These are phyloP conservation scores for Aphanomyces invadans DNA, from an alignment of 352 stramenopile genomes.

Conservation along the genomic window DNA sequence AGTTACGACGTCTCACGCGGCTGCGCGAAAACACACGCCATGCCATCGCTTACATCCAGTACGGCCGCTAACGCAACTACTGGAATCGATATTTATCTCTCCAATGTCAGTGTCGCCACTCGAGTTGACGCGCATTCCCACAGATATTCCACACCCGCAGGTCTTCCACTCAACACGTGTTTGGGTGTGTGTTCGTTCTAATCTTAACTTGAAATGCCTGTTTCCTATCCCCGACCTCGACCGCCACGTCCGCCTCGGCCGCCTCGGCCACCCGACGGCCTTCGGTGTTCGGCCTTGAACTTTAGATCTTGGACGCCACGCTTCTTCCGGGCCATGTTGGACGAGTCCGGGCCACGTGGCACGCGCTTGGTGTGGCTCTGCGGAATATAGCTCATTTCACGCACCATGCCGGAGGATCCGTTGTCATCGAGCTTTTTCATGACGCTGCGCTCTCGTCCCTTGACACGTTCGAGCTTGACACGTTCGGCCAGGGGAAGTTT, in stretches of 20 bases:
- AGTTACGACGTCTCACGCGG: background rate
- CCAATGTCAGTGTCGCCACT: no score
- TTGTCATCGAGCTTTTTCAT: constrained; percentile 53
- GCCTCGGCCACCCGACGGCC: background rate
- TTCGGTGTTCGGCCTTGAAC: constrained; percentile 27
- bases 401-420: constrained; percentile 12
- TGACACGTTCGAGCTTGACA: constrained; percentile 57
- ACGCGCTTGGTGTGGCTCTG: constrained; percentile 53
- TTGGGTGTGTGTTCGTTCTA: no score
- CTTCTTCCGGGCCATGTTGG: constrained; percentile 53
- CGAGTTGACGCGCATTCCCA: no score
- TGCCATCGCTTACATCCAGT: constrained; percentile 4
- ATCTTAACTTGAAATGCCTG: background rate
- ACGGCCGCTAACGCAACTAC: background rate
- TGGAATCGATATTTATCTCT: no score
- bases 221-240: background rate
- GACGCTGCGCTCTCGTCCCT: constrained; percentile 63
- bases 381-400: constrained; percentile 42
- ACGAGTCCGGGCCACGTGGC: constrained; percentile 68
- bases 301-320: constrained; percentile 70
- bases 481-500: constrained; percentile 76
- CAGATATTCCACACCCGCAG: no score
- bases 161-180: no score
- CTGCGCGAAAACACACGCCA: background rate
- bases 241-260: background rate